These are phyloP conservation scores for Funneliformis mosseae DNA, from an alignment of 192 early-diverging fungal genomes.

Conservation along the genomic window DNA sequence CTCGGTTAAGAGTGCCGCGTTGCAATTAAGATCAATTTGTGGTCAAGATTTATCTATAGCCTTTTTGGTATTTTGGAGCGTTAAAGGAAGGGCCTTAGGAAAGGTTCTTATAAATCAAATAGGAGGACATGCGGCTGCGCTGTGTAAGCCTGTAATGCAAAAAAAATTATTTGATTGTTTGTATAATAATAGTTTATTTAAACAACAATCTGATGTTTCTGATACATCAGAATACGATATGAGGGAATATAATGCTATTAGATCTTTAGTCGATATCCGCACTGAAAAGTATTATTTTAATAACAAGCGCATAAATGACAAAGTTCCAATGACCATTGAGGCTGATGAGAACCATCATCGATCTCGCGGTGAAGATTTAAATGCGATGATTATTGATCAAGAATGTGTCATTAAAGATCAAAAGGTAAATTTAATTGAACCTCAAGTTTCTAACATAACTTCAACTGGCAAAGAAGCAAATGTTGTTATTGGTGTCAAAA, in stretches of 20 bases:
- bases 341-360: neutral
- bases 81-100: slow-evolving; percentile 40
- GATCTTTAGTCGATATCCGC: neutral
- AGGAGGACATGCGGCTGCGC: slow-evolving; percentile 32
- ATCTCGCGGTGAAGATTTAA: neutral
- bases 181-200: slow-evolving; percentile 29
- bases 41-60: slow-evolving; percentile 40
- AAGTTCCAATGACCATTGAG: neutral
- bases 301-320: neutral
- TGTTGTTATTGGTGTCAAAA: neutral
- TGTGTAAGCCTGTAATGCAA: slow-evolving; percentile 41
- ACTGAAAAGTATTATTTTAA: slow-evolving; percentile 8
- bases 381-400: neutral
- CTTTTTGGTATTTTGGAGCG: slow-evolving; percentile 42
- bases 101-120: slow-evolving; percentile 40
- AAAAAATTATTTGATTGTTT: slow-evolving; percentile 42
- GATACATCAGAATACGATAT: neutral
- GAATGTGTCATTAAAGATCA: neutral
- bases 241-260: neutral
- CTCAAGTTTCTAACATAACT: neutral
- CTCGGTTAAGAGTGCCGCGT: slow-evolving; percentile 29
- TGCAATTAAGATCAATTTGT: slow-evolving; percentile 33
- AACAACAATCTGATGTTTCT: neutral
- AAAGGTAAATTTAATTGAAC: neutral
- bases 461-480: too few species aligned